Conservation (phyloP, 1,284 basidiomycete species). For the Puccinia polysora region DNA sequence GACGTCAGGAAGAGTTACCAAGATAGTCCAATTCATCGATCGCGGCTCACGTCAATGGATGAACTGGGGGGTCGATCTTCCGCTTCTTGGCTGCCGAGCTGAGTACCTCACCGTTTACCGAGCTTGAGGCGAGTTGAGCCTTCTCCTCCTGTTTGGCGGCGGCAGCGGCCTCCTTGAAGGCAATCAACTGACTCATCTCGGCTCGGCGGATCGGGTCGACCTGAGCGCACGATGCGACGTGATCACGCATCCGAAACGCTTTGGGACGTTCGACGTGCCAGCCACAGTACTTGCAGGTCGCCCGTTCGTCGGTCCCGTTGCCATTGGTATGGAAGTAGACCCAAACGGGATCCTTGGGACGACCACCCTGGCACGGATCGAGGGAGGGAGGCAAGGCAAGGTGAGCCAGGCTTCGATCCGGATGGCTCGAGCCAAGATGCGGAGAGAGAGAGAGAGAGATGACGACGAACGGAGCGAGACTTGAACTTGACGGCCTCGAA, state of each 20-base stretch:
- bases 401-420: not conserved
- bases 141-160: slow-evolving; percentile 44
- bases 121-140: slow-evolving; percentile 20
- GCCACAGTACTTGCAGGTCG: slow-evolving; percentile 47
- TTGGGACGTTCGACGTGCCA: slow-evolving; percentile 51
- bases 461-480: slow-evolving; percentile 34
- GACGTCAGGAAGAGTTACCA: not conserved
- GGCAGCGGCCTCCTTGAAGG: slow-evolving; percentile 40
- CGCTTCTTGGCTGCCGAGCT: slow-evolving; percentile 33
- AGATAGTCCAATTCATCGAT: not conserved
- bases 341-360: slow-evolving; percentile 44
- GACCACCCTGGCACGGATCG: slow-evolving; percentile 9
- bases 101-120: not conserved
- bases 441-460: not conserved
- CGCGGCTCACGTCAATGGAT: slow-evolving; percentile 14
- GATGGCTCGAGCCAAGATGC: not conserved
- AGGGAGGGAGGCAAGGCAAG: not conserved
- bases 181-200: slow-evolving; percentile 42
- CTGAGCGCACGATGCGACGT: slow-evolving; percentile 46
- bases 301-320: slow-evolving; percentile 43
- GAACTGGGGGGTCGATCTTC: slow-evolving; percentile 31
- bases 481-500: slow-evolving; percentile 29
- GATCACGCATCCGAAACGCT: slow-evolving; percentile 50
- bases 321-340: slow-evolving; percentile 43
- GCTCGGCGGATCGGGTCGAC: slow-evolving; percentile 29